Evolutionary conservation across 139 green algal species (phyloP).

Genomic region (Chlamydomonas sp.): DNA sequence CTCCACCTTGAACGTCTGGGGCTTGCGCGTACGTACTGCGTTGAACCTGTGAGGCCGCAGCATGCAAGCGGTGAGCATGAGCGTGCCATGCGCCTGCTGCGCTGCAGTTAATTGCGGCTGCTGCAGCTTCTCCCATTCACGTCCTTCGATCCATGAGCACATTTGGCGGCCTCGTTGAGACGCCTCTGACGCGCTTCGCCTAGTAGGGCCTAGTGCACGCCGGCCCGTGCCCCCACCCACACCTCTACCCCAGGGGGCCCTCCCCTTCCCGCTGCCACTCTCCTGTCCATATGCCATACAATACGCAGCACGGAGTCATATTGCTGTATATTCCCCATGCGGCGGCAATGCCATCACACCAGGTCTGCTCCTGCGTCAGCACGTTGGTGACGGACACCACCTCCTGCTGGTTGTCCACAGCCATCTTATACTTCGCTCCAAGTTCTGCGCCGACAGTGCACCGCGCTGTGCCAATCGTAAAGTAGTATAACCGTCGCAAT

Average conservation of each 20-base stretch:
- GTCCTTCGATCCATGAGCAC: too few species aligned
- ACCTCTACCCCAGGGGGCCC: too few species aligned
- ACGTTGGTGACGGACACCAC: constrained; percentile 75
- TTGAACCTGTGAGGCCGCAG: constrained; percentile 66
- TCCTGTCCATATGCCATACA: background rate
- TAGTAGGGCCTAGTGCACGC: too few species aligned
- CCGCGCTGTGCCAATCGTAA: constrained; percentile 12
- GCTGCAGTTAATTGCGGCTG: background rate
- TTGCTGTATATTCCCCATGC: background rate
- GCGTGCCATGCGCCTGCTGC: background rate
- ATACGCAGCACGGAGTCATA: background rate
- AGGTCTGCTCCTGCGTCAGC: constrained; percentile 24
- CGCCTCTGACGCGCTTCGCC: too few species aligned
- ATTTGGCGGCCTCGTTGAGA: too few species aligned
- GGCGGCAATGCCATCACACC: background rate
- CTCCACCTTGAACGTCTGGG: constrained; percentile 72
- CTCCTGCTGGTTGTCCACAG: constrained; percentile 66
- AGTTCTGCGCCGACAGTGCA: constrained; percentile 47
- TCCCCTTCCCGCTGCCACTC: too few species aligned
- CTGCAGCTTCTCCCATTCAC: background rate
- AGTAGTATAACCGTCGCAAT: constrained; percentile 2
- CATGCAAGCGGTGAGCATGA: too few species aligned
- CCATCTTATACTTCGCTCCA: constrained; percentile 67
- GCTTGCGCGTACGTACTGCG: constrained; percentile 70
- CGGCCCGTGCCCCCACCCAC: too few species aligned